Conservation (phyloP, 2,329 filamentous ascomycete species). For the Cercospora janseana region DNA sequence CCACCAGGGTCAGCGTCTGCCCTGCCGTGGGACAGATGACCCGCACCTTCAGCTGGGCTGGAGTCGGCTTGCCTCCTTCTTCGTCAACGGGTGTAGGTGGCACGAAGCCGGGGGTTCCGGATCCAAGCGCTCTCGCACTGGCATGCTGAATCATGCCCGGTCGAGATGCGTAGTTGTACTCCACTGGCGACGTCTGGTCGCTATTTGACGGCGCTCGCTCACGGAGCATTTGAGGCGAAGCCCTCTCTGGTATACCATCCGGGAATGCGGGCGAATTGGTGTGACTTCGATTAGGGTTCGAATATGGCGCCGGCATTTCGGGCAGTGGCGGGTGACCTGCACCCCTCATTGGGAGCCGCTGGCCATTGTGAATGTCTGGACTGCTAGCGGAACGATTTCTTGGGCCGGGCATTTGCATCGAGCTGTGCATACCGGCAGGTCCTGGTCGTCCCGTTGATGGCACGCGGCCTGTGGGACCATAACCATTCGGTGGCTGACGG, state of each 20-base stretch:
- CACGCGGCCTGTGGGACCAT: constrained; percentile 55
- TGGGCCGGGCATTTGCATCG: constrained; percentile 50
- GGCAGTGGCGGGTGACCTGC: constrained; percentile 48
- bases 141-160: constrained; percentile 26
- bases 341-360: constrained; percentile 58
- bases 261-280: constrained; percentile 70
- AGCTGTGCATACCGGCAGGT: constrained; percentile 52
- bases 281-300: constrained; percentile 65
- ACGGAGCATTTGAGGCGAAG: constrained; percentile 66
- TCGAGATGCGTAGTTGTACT: constrained; percentile 21
- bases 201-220: constrained; percentile 47
- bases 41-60: constrained; percentile 86
- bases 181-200: constrained; percentile 27
- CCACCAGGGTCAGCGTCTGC: constrained; percentile 92
- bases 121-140: constrained; percentile 41
- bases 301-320: constrained; percentile 34
- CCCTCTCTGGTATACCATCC: constrained; percentile 61
- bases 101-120: constrained; percentile 33
- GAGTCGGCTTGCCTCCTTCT: constrained; percentile 51
- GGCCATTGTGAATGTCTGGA: constrained; percentile 78
- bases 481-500: constrained; percentile 65
- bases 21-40: constrained; percentile 77
- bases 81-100: constrained; percentile 23
- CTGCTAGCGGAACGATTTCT: constrained; percentile 89
- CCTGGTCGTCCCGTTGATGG: constrained; percentile 51